Evolutionary conservation across 371 early-diverging fungal genomes (phyloP).

Genomic region (Umbelopsis sp.): DNA sequence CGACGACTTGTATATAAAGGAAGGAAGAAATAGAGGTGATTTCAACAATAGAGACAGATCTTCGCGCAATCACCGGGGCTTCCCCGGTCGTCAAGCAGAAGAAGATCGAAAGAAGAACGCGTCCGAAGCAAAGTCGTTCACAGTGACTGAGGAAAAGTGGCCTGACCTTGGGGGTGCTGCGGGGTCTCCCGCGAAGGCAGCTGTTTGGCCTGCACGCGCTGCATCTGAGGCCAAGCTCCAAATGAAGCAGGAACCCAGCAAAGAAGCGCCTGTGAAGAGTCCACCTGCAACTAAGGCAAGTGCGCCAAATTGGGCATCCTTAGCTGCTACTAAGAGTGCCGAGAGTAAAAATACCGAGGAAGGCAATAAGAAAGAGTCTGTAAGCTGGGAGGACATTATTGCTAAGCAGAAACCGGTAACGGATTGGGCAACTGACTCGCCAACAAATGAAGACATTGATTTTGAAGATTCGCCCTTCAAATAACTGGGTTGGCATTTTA

Average conservation of each 20-base stretch:
- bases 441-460: background rate
- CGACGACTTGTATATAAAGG: background rate
- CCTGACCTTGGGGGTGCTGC: background rate
- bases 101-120: background rate
- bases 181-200: background rate
- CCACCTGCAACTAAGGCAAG: background rate
- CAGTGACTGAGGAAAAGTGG: background rate
- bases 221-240: background rate
- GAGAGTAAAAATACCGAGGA: no score
- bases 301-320: background rate
- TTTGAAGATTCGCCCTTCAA: constrained; percentile 3
- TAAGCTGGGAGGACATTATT: constrained; percentile 1
- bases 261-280: background rate
- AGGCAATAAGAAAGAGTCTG: no score
- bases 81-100: background rate
- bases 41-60: background rate
- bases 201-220: background rate
- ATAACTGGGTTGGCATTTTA: background rate
- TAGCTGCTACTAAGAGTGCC: background rate
- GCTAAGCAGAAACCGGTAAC: background rate
- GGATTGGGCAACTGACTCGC: constrained; percentile 12
- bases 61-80: background rate
- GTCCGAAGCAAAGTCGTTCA: background rate
- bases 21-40: background rate
- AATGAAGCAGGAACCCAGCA: background rate